Evolutionary conservation across 2,329 filamentous ascomycete species (phyloP).

Genomic region (Verticillium isaacii): DNA sequence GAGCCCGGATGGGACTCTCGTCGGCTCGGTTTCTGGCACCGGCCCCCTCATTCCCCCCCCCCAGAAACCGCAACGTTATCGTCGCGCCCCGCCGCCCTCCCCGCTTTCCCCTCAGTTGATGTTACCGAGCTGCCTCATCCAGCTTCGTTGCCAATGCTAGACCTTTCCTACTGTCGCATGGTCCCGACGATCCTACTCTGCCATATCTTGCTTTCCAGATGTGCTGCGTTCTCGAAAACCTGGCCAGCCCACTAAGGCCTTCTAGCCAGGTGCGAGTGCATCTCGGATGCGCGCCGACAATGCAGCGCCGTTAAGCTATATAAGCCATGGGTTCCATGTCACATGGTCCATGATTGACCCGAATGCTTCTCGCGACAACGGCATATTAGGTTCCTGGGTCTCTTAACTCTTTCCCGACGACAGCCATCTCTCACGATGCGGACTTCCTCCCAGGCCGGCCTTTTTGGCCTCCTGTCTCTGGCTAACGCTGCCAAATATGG

Average conservation of each 20-base stretch:
- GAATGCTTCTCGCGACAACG: too few species aligned
- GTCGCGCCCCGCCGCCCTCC: background rate
- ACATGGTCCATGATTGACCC: too few species aligned
- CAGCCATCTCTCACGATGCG: background rate
- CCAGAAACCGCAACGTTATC: background rate
- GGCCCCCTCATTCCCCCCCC: too few species aligned
- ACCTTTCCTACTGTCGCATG: background rate
- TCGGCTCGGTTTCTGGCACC: background rate
- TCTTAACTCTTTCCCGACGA: background rate
- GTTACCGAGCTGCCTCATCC: slow-evolving; percentile 10
- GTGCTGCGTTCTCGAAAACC: background rate
- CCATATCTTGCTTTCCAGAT: background rate
- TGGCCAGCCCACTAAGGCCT: background rate
- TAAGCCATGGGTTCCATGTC: background rate
- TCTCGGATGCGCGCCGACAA: background rate
- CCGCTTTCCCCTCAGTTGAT: slow-evolving; percentile 12
- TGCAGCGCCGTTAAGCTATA: background rate
- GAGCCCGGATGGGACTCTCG: background rate
- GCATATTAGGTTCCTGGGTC: too few species aligned
- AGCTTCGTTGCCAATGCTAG: slow-evolving; percentile 15
- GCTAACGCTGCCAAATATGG: slow-evolving; percentile 10
- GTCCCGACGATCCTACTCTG: background rate
- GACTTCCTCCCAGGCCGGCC: background rate
- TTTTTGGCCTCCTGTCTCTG: slow-evolving; percentile 8
- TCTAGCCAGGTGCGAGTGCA: background rate